A percentile compares a stretch with the other conserved stretches of the same genome.
phyloP scores from a whole-genome alignment of 176 grass and related monocot genomes.

The Rhynchospora tenuis region DNA sequence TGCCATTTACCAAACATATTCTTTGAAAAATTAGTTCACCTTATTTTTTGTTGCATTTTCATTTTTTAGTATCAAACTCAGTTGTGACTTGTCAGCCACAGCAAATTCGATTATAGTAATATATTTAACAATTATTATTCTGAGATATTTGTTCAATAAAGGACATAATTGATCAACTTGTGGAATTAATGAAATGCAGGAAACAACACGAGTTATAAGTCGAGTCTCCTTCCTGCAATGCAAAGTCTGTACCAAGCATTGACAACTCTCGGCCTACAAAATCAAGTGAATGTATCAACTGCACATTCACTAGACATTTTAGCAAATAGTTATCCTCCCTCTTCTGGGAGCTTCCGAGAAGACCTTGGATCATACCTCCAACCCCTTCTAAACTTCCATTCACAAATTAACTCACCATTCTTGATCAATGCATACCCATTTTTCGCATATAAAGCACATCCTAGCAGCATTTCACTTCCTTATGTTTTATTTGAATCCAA shows the following conservation, averaged over 20 bases:
- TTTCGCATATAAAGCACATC: conserved; percentile 65
- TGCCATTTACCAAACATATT: background rate
- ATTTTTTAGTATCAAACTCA: background rate
- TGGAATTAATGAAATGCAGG: conserved; percentile 11
- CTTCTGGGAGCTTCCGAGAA: conserved; percentile 52
- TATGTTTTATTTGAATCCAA: conserved; percentile 86
- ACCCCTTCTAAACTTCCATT: conserved; percentile 60
- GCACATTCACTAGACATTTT: conserved; percentile 62
- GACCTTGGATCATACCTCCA: conserved; percentile 51
- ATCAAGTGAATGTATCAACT: conserved; percentile 51
- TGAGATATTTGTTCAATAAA: background rate
- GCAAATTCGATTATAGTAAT: background rate
- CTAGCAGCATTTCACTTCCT: conserved; percentile 42
- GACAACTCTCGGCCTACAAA: conserved; percentile 22
- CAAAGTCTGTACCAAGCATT: conserved; percentile 51
- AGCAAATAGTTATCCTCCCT: conserved; percentile 58
- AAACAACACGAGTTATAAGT: conserved; percentile 31
- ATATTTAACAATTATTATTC: background rate
- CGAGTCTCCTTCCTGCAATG: conserved; percentile 69
- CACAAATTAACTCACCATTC: conserved; percentile 43
- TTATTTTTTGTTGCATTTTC: background rate
- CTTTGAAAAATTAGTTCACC: background rate
- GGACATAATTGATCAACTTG: background rate
- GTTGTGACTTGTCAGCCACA: background rate
- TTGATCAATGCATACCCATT: conserved; percentile 76